Evolutionary conservation across 495 filamentous ascomycete genomes (phyloP), one percentile per base, ranked within the genome.

Genomic region (Aspergillus sclerotioniger): DNA sequence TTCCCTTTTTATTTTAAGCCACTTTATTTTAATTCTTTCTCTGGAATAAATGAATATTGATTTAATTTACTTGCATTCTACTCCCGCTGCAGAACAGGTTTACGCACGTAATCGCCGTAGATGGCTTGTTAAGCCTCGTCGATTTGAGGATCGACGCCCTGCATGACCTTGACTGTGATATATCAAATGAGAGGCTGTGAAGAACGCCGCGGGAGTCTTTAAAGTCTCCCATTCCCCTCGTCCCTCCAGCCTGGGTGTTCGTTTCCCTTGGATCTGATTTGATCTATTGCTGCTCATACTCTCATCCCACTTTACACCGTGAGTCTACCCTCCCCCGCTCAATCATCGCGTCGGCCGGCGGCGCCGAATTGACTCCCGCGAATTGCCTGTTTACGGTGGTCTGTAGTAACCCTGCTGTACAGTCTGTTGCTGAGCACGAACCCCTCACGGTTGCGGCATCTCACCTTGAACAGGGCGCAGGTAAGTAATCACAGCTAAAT

Each of bases 111-210:
- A 61, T 65, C 32, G 53, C 52, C 46, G 46, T 58, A 49, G 60
- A 43, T 54, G 55, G 53, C 44, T 53, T 53, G 41, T 63, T 57
- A 66, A 66, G 64, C 64, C 64, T 66, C 53, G 56, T 59, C 51
- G 54, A 64, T 60, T 64, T 59, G 62, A 58, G 47, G 73, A 76
- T 76, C 71, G 67, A 74, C 73, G 63, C 61, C 70, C 71, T 78
- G 76, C 76, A 79, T 78, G 77, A 78, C 75, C 72, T 66, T 68
- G 69, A 69, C 67, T 69, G 66, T 71, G 73, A 74, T 73, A 75
- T 72, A 77, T 74, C 80, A 80, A 82, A 80, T 82, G 79, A 74
- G 76, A 78, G 72, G 64, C 71, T 71, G 68, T 68, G 73, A 64
- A 80, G 71, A 70, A 61, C 60, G 62, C 61, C 70, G 65, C 61